Conservation (phyloP, 805 yeast genomes). For the Nakazawaea wyomingensis region DNA sequence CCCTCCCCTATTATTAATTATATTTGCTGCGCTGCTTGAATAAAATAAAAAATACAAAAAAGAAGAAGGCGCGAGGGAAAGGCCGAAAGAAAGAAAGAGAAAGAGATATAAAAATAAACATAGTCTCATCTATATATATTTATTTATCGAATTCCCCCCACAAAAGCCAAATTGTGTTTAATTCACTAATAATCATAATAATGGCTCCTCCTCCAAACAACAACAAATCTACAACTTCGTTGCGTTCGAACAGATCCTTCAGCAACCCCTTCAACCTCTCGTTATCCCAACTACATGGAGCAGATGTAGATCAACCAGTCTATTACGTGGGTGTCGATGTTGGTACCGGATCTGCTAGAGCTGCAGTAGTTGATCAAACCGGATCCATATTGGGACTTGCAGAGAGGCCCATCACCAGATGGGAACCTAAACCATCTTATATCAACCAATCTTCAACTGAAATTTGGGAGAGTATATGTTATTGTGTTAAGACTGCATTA, state of each 20-base stretch:
- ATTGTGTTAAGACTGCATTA: conserved; percentile 71
- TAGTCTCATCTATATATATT: no score
- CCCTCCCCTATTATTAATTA: no score
- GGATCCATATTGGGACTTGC: conserved; percentile 80
- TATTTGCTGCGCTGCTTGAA: no score
- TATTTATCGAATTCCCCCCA: not conserved
- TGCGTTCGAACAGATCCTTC: conserved; percentile 21
- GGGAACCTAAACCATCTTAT: conserved; percentile 64
- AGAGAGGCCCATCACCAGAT: conserved; percentile 73
- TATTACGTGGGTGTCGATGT: conserved; percentile 34
- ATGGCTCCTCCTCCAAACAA: conserved; percentile 7
- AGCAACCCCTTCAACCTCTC: conserved; percentile 32
- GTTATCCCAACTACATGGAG: conserved; percentile 21
- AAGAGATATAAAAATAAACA: no score
- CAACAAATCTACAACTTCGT: conserved; percentile 11
- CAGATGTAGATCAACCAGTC: conserved; percentile 20
- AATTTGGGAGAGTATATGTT: conserved; percentile 86
- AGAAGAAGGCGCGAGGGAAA: no score
- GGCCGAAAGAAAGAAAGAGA: no score
- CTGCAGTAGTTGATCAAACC: conserved; percentile 77
- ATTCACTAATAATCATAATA: not conserved
- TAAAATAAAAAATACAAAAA: no score
- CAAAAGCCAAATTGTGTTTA: not conserved
- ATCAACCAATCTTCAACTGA: conserved; percentile 87
- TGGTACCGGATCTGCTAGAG: conserved; percentile 98